Conservation (phyloP, 1,284 basidiomycete genomes). For the Phylloboletellus chloephorus region DNA sequence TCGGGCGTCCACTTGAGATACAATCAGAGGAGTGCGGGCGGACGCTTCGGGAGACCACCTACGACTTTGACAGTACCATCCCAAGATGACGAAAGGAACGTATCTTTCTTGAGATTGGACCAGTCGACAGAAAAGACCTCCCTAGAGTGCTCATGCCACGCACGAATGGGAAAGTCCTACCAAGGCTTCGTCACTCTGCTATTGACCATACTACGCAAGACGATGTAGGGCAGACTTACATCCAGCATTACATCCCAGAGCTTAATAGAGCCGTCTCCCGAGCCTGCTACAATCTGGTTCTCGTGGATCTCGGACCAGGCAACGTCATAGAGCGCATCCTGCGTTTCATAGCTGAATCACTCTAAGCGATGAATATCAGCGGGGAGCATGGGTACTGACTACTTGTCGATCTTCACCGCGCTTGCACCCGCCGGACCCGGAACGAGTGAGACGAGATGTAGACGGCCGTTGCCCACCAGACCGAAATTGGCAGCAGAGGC, state of each 20-base stretch:
- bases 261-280: conserved; percentile 88
- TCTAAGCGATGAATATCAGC: conserved; percentile 21
- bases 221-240: conserved; percentile 43
- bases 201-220: conserved; percentile 5
- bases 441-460: conserved; percentile 63
- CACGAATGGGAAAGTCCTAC: conserved; percentile 83
- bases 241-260: conserved; percentile 89
- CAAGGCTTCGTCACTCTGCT: conserved; percentile 28
- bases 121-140: conserved; percentile 97
- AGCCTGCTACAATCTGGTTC: conserved; percentile 86
- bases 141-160: conserved; percentile 90
- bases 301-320: conserved; percentile 94
- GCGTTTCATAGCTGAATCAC: conserved; percentile 76
- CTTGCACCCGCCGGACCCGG: conserved; percentile 44
- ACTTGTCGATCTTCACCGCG: conserved; percentile 56
- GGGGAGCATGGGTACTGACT: conserved; percentile 40
- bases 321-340: conserved; percentile 89
- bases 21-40: background rate
- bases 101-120: conserved; percentile 91
- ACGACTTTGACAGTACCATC: conserved; percentile 89
- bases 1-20: conserved; percentile 79
- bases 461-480: conserved; percentile 87
- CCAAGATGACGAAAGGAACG: conserved; percentile 88
- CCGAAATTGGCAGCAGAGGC: conserved; percentile 94
- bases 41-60: conserved; percentile 27